These are phyloP conservation scores for Stagonosporopsis vannaccii DNA, from an alignment of 2,329 filamentous ascomycete genomes.

Conservation along the genomic window DNA sequence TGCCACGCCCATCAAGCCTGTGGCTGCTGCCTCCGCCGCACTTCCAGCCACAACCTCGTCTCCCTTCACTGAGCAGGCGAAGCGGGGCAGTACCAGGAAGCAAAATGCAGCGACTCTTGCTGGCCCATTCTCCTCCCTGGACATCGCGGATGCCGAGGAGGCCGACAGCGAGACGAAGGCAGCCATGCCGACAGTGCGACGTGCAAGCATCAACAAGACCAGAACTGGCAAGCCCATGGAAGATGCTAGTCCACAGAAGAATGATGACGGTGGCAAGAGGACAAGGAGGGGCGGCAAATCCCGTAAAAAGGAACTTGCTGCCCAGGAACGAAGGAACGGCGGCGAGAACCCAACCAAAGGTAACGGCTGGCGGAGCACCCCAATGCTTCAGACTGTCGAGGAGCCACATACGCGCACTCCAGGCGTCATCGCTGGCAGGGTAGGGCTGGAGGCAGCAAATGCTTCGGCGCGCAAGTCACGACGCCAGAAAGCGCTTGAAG, in stretches of 20 bases:
- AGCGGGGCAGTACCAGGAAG: slow-evolving; percentile 41
- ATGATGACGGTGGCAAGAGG: slow-evolving; percentile 54
- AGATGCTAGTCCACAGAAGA: slow-evolving; percentile 37
- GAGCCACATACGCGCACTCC: slow-evolving; percentile 45
- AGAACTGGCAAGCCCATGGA: slow-evolving; percentile 52
- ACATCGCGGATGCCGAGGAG: slow-evolving; percentile 50
- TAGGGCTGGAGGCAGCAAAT: slow-evolving; percentile 47
- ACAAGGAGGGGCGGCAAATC: slow-evolving; percentile 55
- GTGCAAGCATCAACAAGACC: slow-evolving; percentile 51
- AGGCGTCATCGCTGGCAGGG: slow-evolving; percentile 48
- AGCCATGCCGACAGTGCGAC: slow-evolving; percentile 33
- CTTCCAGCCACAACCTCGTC: slow-evolving; percentile 47
- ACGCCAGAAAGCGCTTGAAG: slow-evolving; percentile 60
- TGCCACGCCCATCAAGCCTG: slow-evolving; percentile 54
- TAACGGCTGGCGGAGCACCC: slow-evolving; percentile 73
- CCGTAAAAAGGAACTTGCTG: slow-evolving; percentile 55
- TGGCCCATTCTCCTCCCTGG: slow-evolving; percentile 50
- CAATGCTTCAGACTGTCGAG: slow-evolving; percentile 68
- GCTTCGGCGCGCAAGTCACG: slow-evolving; percentile 53
- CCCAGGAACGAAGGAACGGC: slow-evolving; percentile 49
- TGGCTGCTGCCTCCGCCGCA: slow-evolving; percentile 43
- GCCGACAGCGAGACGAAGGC: slow-evolving; percentile 46
- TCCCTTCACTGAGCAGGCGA: slow-evolving; percentile 46
- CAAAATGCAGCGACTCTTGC: slow-evolving; percentile 50
- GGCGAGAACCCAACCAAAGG: slow-evolving; percentile 55